Percentiles rank a stretch among this genome's conserved stretches.
phyloP scores from a whole-genome alignment of 2,329 filamentous ascomycete genomes.

The Ophiostoma populinum region DNA sequence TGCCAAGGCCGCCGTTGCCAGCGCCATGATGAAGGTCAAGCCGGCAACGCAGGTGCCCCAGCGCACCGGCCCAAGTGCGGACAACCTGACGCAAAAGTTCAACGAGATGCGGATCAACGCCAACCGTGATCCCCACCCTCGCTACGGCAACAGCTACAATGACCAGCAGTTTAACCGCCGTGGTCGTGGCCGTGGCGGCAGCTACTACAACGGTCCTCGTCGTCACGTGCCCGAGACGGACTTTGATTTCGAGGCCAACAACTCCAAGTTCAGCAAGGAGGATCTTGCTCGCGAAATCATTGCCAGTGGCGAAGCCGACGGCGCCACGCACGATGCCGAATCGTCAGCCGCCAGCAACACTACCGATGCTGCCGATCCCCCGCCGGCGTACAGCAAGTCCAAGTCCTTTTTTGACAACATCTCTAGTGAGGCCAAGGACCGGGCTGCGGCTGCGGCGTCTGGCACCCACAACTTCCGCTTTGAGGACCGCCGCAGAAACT shows the following conservation, averaged over 20 bases:
- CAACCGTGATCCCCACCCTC: constrained; percentile 16
- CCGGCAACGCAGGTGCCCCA: constrained; percentile 53
- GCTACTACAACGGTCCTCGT: constrained; percentile 27
- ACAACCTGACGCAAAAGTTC: constrained; percentile 58
- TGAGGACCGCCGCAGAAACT: constrained; percentile 16
- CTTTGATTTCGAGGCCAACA: constrained; percentile 77
- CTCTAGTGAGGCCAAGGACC: constrained; percentile 80
- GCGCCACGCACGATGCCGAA: constrained; percentile 11
- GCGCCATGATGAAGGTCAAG: neutral
- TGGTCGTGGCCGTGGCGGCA: constrained; percentile 23
- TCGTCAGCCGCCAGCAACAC: neutral
- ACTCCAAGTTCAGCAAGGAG: constrained; percentile 78
- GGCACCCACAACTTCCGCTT: too few relatives aligned
- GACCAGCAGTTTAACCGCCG: constrained; percentile 11
- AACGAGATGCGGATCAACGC: constrained; percentile 59
- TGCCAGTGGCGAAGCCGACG: constrained; percentile 26
- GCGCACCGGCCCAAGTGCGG: constrained; percentile 60
- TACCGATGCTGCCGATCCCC: constrained; percentile 16
- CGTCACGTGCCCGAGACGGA: constrained; percentile 72
- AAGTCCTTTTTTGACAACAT: constrained; percentile 97
- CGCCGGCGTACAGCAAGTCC: constrained; percentile 64
- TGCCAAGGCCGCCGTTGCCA: constrained; percentile 58
- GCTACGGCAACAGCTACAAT: neutral
- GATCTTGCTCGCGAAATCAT: constrained; percentile 80
- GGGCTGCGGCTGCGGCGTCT: constrained; percentile 59